Conservation (phyloP, 1,284 basidiomycete genomes). For the Neolentinus lepideus region DNA sequence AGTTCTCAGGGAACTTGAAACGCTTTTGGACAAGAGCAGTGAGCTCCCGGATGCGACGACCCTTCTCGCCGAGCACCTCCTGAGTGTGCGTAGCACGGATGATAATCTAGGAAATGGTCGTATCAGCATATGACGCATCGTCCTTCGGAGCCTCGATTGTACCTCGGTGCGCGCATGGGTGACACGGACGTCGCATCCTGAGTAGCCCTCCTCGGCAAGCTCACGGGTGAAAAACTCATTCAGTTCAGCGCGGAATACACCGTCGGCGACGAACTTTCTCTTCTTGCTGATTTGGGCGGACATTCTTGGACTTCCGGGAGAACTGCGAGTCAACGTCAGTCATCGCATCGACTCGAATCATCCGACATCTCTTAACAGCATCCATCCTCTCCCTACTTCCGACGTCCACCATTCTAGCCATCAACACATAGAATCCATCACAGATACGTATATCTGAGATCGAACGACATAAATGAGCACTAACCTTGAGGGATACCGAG, state of each 20-base stretch:
- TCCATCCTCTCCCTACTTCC: constrained; percentile 11
- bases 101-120: constrained; percentile 80
- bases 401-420: neutral
- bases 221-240: constrained; percentile 99
- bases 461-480: constrained; percentile 8
- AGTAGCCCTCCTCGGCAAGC: constrained; percentile 99
- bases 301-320: constrained; percentile 39
- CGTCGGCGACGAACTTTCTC: constrained; percentile 97
- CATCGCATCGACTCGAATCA: neutral
- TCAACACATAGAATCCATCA: neutral
- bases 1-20: constrained; percentile 99
- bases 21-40: constrained; percentile 98
- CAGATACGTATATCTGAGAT: neutral
- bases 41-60: constrained; percentile 98
- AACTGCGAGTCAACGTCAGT: neutral
- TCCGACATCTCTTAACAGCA: neutral
- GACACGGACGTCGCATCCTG: constrained; percentile 99
- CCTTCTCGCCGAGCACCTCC: constrained; percentile 99
- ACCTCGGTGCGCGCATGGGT: constrained; percentile 99
- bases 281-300: constrained; percentile 89
- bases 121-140: neutral
- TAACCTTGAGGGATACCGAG: constrained; percentile 13
- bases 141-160: constrained; percentile 2
- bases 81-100: constrained; percentile 99
- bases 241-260: constrained; percentile 97